Percentiles rank a stretch among this genome's conserved stretches.
Conservation (phyloP, 163 green algal species). For the Scenedesmus sp. region DNA sequence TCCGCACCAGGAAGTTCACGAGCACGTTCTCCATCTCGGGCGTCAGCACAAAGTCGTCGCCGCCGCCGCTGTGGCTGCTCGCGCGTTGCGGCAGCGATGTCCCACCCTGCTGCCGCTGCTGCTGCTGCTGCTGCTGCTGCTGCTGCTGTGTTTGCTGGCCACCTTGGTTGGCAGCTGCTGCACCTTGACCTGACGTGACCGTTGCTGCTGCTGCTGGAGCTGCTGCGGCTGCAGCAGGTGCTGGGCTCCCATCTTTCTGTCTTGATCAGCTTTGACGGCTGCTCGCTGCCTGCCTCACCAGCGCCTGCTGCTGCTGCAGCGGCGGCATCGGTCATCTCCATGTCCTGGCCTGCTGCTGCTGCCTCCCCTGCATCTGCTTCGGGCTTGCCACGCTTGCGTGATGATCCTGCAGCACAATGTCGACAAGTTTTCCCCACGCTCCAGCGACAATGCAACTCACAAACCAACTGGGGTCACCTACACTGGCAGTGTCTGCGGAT, state of each 20-base stretch:
- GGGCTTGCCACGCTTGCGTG: background rate
- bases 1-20: slow-evolving; percentile 92
- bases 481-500: too few species aligned
- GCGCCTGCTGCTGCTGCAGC: slow-evolving; percentile 4
- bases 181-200: background rate
- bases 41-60: slow-evolving; percentile 75
- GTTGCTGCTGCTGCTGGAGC: slow-evolving; percentile 7
- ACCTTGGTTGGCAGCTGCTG: background rate
- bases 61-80: background rate
- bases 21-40: slow-evolving; percentile 84
- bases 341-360: background rate
- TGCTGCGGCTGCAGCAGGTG: background rate
- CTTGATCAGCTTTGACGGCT: slow-evolving; percentile 44
- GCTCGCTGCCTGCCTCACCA: background rate
- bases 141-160: too few species aligned
- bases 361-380: background rate
- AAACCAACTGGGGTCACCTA: too few species aligned
- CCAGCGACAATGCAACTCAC: background rate
- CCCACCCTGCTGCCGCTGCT: background rate
- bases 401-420: background rate
- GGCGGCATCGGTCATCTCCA: slow-evolving; percentile 1
- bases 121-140: background rate
- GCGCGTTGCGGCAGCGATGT: background rate
- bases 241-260: slow-evolving; percentile 32
- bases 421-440: too few species aligned